Percentiles rank a stretch among this genome's conserved stretches.
phyloP scores from a whole-genome alignment of 495 filamentous ascomycete genomes.

The Neurospora sp. region DNA sequence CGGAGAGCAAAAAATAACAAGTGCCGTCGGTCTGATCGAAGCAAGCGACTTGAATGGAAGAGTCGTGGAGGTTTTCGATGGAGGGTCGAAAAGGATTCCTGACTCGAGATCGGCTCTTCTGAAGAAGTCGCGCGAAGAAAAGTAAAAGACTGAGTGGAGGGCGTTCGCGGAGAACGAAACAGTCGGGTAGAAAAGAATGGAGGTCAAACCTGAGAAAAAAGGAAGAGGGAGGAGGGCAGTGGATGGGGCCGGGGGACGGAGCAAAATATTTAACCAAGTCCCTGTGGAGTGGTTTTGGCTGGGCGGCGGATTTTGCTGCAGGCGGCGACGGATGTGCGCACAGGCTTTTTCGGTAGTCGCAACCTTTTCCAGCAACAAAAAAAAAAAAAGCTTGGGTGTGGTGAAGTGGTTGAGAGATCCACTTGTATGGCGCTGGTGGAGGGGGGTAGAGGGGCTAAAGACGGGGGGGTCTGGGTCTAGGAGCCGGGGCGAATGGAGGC shows the following conservation, averaged over 20 bases:
- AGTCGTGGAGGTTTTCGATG: constrained; percentile 29
- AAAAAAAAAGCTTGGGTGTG: constrained; percentile 5
- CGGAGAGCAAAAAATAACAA: constrained; percentile 13
- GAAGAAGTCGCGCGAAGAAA: constrained; percentile 16
- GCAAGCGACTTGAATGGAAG: constrained; percentile 4
- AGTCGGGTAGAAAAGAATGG: constrained; percentile 15
- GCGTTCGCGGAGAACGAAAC: constrained; percentile 15
- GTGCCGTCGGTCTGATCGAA: constrained; percentile 19
- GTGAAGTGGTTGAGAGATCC: constrained; percentile 3
- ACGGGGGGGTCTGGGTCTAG: neutral
- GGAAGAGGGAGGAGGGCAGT: constrained; percentile 4
- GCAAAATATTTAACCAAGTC: constrained; percentile 16
- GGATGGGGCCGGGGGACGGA: constrained; percentile 6
- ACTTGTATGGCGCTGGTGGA: constrained; percentile 8
- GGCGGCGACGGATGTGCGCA: constrained; percentile 6
- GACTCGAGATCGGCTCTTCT: constrained; percentile 28
- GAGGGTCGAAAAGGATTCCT: constrained; percentile 26
- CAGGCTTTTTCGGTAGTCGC: constrained; percentile 6
- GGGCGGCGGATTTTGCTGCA: neutral
- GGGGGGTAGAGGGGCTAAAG: constrained; percentile 3
- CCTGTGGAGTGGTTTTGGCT: neutral
- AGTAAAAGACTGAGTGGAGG: constrained; percentile 24
- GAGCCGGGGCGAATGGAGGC: constrained; percentile 1
- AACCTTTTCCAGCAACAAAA: neutral
- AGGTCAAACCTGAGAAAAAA: constrained; percentile 15